Evolutionary conservation across 345 rosid genomes (phyloP), one percentile per base, ranked within the genome.

Genomic region (Dovyalis caffra): DNA sequence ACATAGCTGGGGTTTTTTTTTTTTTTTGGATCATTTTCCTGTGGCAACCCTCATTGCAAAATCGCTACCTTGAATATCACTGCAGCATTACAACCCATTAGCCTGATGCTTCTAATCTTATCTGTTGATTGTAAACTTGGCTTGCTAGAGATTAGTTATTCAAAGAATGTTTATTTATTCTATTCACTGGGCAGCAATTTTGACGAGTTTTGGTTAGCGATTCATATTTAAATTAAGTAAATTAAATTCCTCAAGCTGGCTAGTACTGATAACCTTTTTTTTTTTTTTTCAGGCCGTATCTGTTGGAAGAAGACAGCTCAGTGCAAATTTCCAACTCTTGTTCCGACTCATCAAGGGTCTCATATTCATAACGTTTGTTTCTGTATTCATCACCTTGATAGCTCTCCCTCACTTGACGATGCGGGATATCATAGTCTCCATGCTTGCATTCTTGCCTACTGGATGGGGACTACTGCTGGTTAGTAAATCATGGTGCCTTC

Each of bases 381-480:
- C 98, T 38, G 88, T 95, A 69, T 64, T 95, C 76, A 92, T 90
- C 76, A 90, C 83, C 29, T 79, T 93, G 78, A 88, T 95, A 29
- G 92, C 99, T 40, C 87, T 95, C 58, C 90, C 90, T 23, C 88
- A 91, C 81, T 90, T 95, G 99, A 88, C 99, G 33, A 51, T 88
- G 45, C 90, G 79, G 76, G 99, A 95, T 85, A 88, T 93, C 47
- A 64, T 95, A 66, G 94, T 95, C 16, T 91, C 98, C 85, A 80
- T 95, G 77, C 93, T 95, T 72, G 98, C 97, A 74, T 95, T 95
- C 85, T 90, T 91, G 99, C 99, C 98, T 8, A 93, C 97, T 11
- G 98, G 99, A 5, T 95, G 99, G 99, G 99, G 98, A 43, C 86
- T 95, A 95, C 93, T 95, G 62, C 80, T 90, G 97, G 97, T 95